Conservation (phyloP, 2,329 filamentous ascomycete species). For the Emergomyces africanus region DNA sequence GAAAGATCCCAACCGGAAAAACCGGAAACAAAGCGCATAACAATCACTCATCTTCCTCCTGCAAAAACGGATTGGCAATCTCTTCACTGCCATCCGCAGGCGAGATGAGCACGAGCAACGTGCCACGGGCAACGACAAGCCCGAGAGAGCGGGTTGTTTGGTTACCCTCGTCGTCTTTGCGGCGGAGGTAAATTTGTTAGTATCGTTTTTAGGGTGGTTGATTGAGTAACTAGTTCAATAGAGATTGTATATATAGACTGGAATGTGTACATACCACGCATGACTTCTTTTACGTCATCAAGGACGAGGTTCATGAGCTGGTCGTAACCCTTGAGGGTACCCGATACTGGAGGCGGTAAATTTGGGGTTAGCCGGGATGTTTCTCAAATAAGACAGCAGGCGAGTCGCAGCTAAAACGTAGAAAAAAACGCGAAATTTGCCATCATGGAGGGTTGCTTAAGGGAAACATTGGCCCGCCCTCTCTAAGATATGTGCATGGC, state of each 20-base stretch:
- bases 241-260: not conserved
- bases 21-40: not conserved
- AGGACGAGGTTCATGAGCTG: constrained; percentile 96
- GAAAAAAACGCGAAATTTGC: not conserved
- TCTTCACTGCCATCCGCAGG: constrained; percentile 90
- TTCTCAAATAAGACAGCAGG: not conserved
- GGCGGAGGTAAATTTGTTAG: not conserved
- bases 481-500: not conserved
- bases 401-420: not conserved
- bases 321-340: constrained; percentile 88
- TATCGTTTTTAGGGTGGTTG: not conserved
- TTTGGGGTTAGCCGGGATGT: not conserved
- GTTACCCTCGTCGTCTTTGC: constrained; percentile 80
- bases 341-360: constrained; percentile 50
- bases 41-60: constrained; percentile 45
- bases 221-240: not conserved
- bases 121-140: constrained; percentile 81
- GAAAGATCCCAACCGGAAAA: not conserved
- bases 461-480: not conserved
- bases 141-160: constrained; percentile 68
- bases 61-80: constrained; percentile 85
- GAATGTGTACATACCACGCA: constrained; percentile 54
- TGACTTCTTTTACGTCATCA: constrained; percentile 81
- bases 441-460: not conserved
- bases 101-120: constrained; percentile 81